Evolutionary conservation across 495 filamentous ascomycete species (phyloP), one percentile per base, ranked within the genome.

Genomic region (Extremus antarcticus): DNA sequence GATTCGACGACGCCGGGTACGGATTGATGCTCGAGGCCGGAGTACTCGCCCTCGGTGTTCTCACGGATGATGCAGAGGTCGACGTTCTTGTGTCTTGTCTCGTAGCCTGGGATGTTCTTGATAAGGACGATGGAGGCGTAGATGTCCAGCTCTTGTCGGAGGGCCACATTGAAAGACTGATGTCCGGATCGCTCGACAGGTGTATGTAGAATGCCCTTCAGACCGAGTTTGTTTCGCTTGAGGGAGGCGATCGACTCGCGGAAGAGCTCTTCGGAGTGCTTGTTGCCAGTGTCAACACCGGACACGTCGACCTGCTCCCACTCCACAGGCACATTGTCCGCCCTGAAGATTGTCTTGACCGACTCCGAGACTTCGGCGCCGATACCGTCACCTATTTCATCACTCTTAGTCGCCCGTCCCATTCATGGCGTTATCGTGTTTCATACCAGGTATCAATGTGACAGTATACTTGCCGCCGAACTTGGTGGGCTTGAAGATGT

Each of bases 31-130:
- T 98, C 92, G 50, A 98, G 80, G 45, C 92, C 92, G 43, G 88
- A 94, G 77, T 98, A 98, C 79, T 98, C 92, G 65, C 92, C 92
- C 77, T 98, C 92, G 68, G 92, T 98, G 76, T 98, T 98, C 78
- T 98, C 92, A 73, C 92, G 92, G 72, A 98, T 95, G 71, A 98
- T 95, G 81, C 89, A 94, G 53, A 98, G 80, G 69, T 98, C 94
- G 70, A 98, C 86, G 69, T 90, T 80, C 65, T 94, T 84, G 77
- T 98, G 92, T 66, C 92, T 89, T 50, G 94, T 97, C 73, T 94
- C 71, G 76, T 97, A 96, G 55, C 92, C 92, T 56, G 92, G 92
- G 68, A 98, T 97, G 76, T 97, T 98, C 81, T 97, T 97, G 78
- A 98, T 87, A 51, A 97, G 80, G 58, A 89, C 88, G 68, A 98